A percentile compares a stretch with the other conserved stretches of the same genome.
These are phyloP conservation scores for Tubosaeta brunneosetosa DNA, from an alignment of 768 basidiomycete genomes.

Conservation along the genomic window DNA sequence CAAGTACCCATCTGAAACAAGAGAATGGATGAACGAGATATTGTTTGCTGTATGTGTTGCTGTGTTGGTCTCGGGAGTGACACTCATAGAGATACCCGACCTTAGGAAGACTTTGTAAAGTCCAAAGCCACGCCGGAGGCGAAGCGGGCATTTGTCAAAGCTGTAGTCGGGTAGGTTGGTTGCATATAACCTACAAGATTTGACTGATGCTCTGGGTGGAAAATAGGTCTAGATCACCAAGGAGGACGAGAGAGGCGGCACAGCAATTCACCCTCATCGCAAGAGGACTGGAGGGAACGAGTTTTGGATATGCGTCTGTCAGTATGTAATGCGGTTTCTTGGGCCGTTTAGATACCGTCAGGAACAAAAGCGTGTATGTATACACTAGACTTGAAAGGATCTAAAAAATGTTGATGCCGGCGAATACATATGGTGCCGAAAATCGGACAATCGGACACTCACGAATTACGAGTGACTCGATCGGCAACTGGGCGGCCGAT, in stretches of 20 bases:
- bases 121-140: slow-evolving; percentile 70
- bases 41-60: slow-evolving; percentile 52
- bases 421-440: not conserved
- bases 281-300: slow-evolving; percentile 77
- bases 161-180: slow-evolving; percentile 54
- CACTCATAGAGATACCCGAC: not conserved
- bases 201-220: slow-evolving; percentile 1
- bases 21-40: slow-evolving; percentile 70
- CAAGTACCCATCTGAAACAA: slow-evolving; percentile 49
- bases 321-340: slow-evolving; percentile 37
- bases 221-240: slow-evolving; percentile 62
- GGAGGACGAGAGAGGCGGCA: slow-evolving; percentile 74
- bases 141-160: slow-evolving; percentile 75
- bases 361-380: too few relatives aligned
- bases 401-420: not conserved
- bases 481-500: slow-evolving; percentile 14
- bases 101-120: slow-evolving; percentile 66
- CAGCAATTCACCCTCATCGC: slow-evolving; percentile 85
- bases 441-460: not conserved
- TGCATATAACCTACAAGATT: not conserved
- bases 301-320: slow-evolving; percentile 77
- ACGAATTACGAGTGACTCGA: not conserved
- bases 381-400: too few relatives aligned
- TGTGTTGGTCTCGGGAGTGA: slow-evolving; percentile 2
- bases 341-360: too few relatives aligned